These are phyloP conservation scores for Trichosporon sp. DNA, from an alignment of 1,284 basidiomycete species.

Conservation along the genomic window DNA sequence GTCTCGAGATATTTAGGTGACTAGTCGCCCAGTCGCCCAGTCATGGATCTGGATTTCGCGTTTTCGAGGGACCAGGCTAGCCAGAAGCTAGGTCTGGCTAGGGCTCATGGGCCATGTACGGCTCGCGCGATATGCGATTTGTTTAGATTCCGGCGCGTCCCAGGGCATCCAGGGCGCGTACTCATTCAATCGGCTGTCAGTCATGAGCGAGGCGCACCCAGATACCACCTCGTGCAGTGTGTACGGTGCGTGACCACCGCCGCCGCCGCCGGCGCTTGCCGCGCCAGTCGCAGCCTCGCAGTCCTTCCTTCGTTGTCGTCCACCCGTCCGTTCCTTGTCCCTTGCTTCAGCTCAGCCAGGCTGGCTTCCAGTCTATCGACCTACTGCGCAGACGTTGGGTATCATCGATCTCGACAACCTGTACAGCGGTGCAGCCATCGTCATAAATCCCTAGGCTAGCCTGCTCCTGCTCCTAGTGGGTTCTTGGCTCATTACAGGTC, in stretches of 20 bases:
- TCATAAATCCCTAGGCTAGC: neutral
- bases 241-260: too few relatives aligned
- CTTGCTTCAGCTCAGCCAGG: neutral
- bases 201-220: slow-evolving; percentile 4
- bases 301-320: neutral
- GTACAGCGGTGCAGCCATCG: neutral
- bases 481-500: neutral
- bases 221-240: neutral
- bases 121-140: slow-evolving; percentile 3
- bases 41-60: neutral
- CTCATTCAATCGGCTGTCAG: slow-evolving; percentile 4
- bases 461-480: neutral
- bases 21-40: neutral
- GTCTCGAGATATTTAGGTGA: neutral
- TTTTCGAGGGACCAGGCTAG: neutral
- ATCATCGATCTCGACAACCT: neutral
- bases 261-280: too few relatives aligned
- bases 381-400: too few relatives aligned
- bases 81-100: neutral
- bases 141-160: slow-evolving; percentile 5
- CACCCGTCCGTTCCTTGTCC: neutral
- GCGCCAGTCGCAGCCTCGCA: neutral
- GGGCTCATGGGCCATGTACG: too few relatives aligned
- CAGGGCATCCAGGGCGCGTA: neutral
- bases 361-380: neutral